Evolutionary conservation across 768 basidiomycete species (phyloP).

Genomic region (Suillus weaverae): DNA sequence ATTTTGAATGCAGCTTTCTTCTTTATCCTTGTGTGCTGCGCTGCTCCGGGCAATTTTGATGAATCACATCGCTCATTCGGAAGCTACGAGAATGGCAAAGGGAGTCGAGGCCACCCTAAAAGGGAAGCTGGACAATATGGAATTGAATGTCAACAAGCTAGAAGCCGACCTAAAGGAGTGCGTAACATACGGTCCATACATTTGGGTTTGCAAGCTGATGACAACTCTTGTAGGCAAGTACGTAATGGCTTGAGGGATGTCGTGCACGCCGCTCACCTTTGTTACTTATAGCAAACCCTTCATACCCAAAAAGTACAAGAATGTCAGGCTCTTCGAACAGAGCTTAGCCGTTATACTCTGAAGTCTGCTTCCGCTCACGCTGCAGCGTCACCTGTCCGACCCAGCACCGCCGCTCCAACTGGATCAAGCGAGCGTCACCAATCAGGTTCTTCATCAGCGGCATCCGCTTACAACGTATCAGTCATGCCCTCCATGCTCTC

Average conservation of each 20-base stretch:
- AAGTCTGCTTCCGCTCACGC: conserved; percentile 25
- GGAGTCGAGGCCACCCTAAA: conserved; percentile 59
- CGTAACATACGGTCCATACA: conserved; percentile 29
- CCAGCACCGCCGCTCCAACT: conserved; percentile 25
- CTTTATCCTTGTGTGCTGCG: conserved; percentile 72
- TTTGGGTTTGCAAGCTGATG: conserved; percentile 9
- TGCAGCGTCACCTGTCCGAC: conserved; percentile 24
- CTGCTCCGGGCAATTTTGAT: conserved; percentile 79
- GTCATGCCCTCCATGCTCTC: conserved; percentile 46
- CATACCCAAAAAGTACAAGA: conserved; percentile 71
- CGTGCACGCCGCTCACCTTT: conserved; percentile 15
- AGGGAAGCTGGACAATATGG: conserved; percentile 64
- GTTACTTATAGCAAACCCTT: conserved; percentile 47
- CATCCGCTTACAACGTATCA: conserved; percentile 32
- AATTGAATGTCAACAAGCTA: conserved; percentile 55
- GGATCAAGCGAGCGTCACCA: conserved; percentile 27
- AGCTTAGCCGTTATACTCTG: conserved; percentile 53
- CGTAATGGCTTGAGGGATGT: conserved; percentile 30
- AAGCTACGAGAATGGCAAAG: conserved; percentile 68
- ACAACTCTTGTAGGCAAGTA: conserved; percentile 52
- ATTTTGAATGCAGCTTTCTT: conserved; percentile 47
- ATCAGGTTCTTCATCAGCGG: conserved; percentile 28
- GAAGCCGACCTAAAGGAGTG: conserved; percentile 73
- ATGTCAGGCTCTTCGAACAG: conserved; percentile 63
- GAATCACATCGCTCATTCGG: conserved; percentile 79